phyloP scores from a whole-genome alignment of 495 filamentous ascomycete species.

The Penicillium parvum region DNA sequence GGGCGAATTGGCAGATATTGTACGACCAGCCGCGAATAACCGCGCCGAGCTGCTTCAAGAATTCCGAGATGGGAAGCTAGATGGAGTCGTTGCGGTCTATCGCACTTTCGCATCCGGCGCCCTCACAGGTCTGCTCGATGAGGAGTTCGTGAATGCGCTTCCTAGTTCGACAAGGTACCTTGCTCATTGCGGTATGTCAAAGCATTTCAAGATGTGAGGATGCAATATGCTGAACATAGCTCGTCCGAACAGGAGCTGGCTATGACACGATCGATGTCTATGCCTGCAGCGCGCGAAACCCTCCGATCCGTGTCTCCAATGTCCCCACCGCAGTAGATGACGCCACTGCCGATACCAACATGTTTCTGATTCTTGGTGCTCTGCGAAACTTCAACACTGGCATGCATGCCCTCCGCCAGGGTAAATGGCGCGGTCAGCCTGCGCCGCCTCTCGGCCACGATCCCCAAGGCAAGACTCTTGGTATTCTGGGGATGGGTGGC shows the following conservation, averaged over 20 bases:
- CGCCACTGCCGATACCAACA: constrained; percentile 71
- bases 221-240: background rate
- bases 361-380: constrained; percentile 76
- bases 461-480: constrained; percentile 61
- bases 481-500: constrained; percentile 84
- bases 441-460: constrained; percentile 53
- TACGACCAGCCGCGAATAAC: constrained; percentile 47
- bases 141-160: constrained; percentile 59
- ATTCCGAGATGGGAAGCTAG: constrained; percentile 61
- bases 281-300: constrained; percentile 58
- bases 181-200: constrained; percentile 48
- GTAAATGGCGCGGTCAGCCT: constrained; percentile 52
- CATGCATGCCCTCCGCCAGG: constrained; percentile 56
- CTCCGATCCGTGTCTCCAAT: constrained; percentile 68
- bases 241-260: constrained; percentile 53
- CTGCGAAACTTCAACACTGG: constrained; percentile 64
- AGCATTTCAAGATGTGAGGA: background rate
- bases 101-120: constrained; percentile 66
- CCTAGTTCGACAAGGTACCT: constrained; percentile 51
- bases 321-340: constrained; percentile 77
- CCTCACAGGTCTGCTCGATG: constrained; percentile 66
- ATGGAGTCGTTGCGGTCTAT: constrained; percentile 65
- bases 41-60: constrained; percentile 69
- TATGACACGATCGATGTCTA: constrained; percentile 76
- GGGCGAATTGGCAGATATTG: constrained; percentile 44